A percentile compares a stretch with the other conserved stretches of the same genome.
phyloP scores from a whole-genome alignment of 2,329 filamentous ascomycete species.

The Magnaporthales sp. region DNA sequence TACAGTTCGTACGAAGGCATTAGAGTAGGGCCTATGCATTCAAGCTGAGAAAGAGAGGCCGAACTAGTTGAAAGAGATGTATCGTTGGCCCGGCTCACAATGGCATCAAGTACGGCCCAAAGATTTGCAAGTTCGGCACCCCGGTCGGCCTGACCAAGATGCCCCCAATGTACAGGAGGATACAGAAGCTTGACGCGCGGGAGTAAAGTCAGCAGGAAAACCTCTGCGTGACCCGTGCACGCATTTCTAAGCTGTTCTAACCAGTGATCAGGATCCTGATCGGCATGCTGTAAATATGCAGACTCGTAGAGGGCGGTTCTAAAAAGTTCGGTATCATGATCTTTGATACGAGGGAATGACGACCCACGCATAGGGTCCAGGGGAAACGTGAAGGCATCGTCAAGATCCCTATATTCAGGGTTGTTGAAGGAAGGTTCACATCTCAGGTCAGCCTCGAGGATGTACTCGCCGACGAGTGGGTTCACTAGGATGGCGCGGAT shows the following conservation, averaged over 20 bases:
- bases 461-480: not conserved
- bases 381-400: not conserved
- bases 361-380: not conserved
- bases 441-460: not conserved
- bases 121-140: not conserved
- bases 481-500: not conserved
- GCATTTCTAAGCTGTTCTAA: not conserved
- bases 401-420: not conserved
- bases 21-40: not conserved
- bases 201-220: not conserved
- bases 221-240: not conserved
- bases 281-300: not conserved
- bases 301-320: not conserved
- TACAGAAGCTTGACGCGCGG: not conserved
- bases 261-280: not conserved
- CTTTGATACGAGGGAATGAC: not conserved
- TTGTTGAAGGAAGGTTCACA: not conserved
- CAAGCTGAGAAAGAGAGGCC: not conserved
- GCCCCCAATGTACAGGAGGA: not conserved
- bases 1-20: not conserved
- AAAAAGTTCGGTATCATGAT: not conserved
- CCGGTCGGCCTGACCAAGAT: not conserved
- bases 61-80: not conserved
- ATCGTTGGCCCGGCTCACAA: not conserved
- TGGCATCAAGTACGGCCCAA: not conserved